Percentiles rank a stretch among this genome's conserved stretches.
Conservation (phyloP, 305 asterid genomes). For the Solanum aculeatissimum region DNA sequence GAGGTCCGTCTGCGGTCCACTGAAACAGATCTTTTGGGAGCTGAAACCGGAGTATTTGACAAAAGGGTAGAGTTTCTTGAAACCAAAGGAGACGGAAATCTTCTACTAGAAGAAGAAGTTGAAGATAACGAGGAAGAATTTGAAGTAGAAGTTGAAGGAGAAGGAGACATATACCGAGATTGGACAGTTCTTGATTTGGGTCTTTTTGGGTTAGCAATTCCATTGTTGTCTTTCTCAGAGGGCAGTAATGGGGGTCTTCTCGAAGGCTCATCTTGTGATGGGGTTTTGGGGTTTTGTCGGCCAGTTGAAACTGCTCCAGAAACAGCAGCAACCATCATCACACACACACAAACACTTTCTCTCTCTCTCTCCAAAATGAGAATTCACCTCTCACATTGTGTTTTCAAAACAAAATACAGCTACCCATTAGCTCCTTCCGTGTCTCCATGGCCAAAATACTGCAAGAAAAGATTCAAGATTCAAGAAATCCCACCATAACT, state of each 20-base stretch:
- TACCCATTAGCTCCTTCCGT: constrained; percentile 25
- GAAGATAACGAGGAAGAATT: constrained; percentile 52
- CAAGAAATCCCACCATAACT: constrained; percentile 45
- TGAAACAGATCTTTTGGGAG: constrained; percentile 68
- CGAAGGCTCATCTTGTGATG: constrained; percentile 20
- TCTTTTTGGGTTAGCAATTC: constrained; percentile 30
- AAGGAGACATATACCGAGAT: constrained; percentile 85
- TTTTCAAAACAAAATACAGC: constrained; percentile 13
- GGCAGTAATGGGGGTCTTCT: constrained; percentile 67
- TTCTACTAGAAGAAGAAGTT: constrained; percentile 46
- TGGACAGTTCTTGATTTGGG: constrained; percentile 79
- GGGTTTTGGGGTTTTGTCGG: constrained; percentile 45
- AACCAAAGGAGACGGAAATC: constrained; percentile 61
- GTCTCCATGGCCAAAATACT: constrained; percentile 20
- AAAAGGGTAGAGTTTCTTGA: constrained; percentile 45
- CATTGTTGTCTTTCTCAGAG: constrained; percentile 56
- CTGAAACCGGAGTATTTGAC: constrained; percentile 30
- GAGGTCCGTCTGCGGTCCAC: constrained; percentile 64
- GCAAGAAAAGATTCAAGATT: constrained; percentile 23
- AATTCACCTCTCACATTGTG: constrained; percentile 45
- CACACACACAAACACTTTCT: neutral
- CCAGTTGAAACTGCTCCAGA: constrained; percentile 51
- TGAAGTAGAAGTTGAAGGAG: constrained; percentile 62
- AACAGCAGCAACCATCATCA: constrained; percentile 77
- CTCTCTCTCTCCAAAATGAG: constrained; percentile 2